A percentile compares a stretch with the other conserved stretches of the same genome.
These are phyloP conservation scores for Stellera chamaejasme DNA, from an alignment of 345 rosid genomes.

Conservation along the genomic window DNA sequence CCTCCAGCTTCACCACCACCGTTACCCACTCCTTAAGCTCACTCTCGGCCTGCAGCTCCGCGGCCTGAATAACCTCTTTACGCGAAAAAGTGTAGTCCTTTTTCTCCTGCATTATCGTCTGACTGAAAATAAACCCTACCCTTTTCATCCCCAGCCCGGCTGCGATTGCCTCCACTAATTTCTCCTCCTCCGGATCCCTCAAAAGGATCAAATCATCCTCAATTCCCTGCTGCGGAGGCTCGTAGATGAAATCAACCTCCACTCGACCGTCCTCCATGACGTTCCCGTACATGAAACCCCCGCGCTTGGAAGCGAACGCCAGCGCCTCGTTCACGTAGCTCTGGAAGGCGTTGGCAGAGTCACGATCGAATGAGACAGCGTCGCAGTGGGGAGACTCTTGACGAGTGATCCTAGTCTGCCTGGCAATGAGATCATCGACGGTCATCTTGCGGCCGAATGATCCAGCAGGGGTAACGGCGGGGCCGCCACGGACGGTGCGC, in stretches of 20 bases:
- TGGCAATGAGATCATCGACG: conserved; percentile 83
- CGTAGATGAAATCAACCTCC: conserved; percentile 81
- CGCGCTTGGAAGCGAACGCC: conserved; percentile 77
- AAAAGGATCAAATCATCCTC: conserved; percentile 49
- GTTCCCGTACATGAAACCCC: conserved; percentile 90
- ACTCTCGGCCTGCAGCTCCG: conserved; percentile 68
- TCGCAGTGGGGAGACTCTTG: conserved; percentile 84
- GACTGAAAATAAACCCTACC: conserved; percentile 79
- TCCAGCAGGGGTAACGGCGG: conserved; percentile 62
- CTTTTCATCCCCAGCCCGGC: conserved; percentile 75
- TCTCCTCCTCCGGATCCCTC: conserved; percentile 66
- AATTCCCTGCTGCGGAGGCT: conserved; percentile 81
- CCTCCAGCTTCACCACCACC: conserved; percentile 77
- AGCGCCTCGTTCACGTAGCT: conserved; percentile 62
- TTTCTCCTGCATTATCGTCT: conserved; percentile 60
- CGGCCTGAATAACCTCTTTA: conserved; percentile 66
- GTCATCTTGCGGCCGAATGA: conserved; percentile 98
- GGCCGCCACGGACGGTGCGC: conserved; percentile 55
- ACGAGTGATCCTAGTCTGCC: conserved; percentile 74
- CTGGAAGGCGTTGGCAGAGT: conserved; percentile 74
- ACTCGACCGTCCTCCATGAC: conserved; percentile 69
- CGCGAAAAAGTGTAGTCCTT: conserved; percentile 74
- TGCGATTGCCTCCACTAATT: conserved; percentile 67
- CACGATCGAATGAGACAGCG: conserved; percentile 78
- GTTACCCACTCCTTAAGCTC: conserved; percentile 92